phyloP scores from a whole-genome alignment of 2,329 filamentous ascomycete genomes.

The Venturia effusa region DNA sequence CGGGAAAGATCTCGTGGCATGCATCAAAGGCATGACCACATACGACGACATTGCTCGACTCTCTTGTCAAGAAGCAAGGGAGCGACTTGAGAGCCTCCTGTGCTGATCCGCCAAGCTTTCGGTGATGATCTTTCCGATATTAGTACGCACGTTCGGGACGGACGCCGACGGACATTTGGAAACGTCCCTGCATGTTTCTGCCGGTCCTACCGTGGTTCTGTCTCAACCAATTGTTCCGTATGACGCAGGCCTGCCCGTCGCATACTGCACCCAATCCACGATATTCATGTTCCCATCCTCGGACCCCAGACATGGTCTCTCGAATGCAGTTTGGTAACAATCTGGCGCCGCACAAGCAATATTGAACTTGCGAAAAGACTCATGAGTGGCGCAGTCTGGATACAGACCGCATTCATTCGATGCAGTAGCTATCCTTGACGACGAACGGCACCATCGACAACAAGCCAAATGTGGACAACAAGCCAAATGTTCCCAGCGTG shows the following conservation, averaged over 20 bases:
- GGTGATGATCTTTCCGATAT: background rate
- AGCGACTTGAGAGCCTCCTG: background rate
- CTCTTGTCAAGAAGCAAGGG: background rate
- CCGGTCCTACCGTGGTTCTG: background rate
- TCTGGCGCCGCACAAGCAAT: too few species aligned
- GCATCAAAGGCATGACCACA: slow-evolving; percentile 4
- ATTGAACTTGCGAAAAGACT: too few species aligned
- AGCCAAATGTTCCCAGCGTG: background rate
- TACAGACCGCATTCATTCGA: background rate
- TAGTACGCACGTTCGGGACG: background rate
- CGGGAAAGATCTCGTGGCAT: background rate
- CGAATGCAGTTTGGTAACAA: background rate
- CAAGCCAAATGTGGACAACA: background rate
- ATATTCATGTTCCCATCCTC: background rate
- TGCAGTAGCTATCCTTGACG: background rate
- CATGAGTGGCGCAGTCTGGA: background rate
- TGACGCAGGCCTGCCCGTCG: background rate
- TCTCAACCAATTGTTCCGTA: background rate
- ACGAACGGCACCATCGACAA: background rate
- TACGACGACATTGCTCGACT: background rate
- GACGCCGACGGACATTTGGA: background rate
- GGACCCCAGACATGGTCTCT: background rate
- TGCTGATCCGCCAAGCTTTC: background rate
- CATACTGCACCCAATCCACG: background rate
- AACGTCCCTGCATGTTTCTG: background rate